phyloP scores from a whole-genome alignment of 2,329 filamentous ascomycete species.

The Aureobasidium melanogenum region DNA sequence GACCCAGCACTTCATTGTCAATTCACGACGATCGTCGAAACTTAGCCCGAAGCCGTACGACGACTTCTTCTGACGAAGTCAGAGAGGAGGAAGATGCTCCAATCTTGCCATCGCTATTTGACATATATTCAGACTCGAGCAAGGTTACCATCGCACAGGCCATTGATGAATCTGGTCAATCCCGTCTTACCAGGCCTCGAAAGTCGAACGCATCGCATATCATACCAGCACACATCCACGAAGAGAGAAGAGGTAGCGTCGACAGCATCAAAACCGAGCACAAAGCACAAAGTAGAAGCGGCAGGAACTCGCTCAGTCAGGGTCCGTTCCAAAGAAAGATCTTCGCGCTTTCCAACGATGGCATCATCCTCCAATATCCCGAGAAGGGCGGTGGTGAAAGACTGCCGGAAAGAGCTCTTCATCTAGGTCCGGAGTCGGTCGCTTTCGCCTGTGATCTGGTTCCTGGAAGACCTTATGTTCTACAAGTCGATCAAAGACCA shows the following conservation, averaged over 20 bases:
- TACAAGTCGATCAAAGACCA: conserved; percentile 57
- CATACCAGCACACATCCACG: background rate
- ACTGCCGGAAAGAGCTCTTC: conserved; percentile 63
- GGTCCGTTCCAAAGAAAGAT: conserved; percentile 44
- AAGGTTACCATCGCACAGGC: conserved; percentile 7
- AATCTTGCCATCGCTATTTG: background rate
- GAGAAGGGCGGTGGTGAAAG: conserved; percentile 62
- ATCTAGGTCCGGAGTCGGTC: conserved; percentile 64
- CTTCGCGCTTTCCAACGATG: conserved; percentile 61
- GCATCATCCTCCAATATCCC: conserved; percentile 66
- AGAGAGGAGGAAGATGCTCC: background rate
- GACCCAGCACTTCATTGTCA: conserved; percentile 1
- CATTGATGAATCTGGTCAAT: background rate
- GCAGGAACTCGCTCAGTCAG: background rate
- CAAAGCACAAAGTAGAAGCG: background rate
- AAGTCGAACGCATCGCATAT: conserved; percentile 9
- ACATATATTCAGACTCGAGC: conserved; percentile 7
- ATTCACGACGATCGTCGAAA: background rate
- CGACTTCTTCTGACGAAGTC: background rate
- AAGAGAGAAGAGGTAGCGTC: conserved; percentile 9
- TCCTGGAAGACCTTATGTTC: conserved; percentile 69
- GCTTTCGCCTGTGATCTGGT: conserved; percentile 75
- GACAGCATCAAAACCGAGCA: background rate
- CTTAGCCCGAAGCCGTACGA: background rate
- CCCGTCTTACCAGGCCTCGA: background rate